Evolutionary conservation across 768 basidiomycete genomes (phyloP).

Genomic region (Mycena albidolilacea): DNA sequence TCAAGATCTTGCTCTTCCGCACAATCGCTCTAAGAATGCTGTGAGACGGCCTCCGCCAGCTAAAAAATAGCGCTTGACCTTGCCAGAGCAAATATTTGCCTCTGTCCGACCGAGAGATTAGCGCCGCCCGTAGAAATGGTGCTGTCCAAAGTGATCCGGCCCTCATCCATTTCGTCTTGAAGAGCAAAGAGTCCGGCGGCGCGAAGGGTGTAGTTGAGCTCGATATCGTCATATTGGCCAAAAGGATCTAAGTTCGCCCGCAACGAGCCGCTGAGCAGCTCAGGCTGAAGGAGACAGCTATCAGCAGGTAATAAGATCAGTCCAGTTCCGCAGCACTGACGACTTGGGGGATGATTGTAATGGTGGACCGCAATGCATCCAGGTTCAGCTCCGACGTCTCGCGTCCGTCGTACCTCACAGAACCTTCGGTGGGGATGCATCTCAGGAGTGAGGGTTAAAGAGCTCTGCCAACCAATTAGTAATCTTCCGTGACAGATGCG

Average conservation of each 20-base stretch:
- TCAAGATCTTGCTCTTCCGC: constrained; percentile 40
- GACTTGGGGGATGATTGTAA: constrained; percentile 61
- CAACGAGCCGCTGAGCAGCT: constrained; percentile 58
- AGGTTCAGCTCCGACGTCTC: constrained; percentile 58
- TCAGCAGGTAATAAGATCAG: background rate
- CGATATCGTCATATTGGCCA: constrained; percentile 58
- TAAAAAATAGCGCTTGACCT: background rate
- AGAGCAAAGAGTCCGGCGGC: constrained; percentile 52
- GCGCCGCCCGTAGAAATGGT: constrained; percentile 23
- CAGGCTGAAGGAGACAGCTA: constrained; percentile 45
- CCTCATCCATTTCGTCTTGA: constrained; percentile 52
- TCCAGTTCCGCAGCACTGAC: background rate
- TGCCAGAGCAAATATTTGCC: constrained; percentile 64
- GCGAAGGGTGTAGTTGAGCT: constrained; percentile 53
- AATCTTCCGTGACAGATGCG: background rate
- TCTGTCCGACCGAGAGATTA: constrained; percentile 59
- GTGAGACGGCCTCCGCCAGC: background rate
- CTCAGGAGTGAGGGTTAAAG: constrained; percentile 68
- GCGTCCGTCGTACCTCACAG: constrained; percentile 60
- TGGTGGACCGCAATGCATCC: constrained; percentile 57
- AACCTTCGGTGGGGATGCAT: constrained; percentile 51
- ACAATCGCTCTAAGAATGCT: constrained; percentile 19
- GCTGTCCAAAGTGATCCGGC: constrained; percentile 39
- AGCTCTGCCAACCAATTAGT: constrained; percentile 56
- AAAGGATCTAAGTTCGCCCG: constrained; percentile 65